Conservation (phyloP, 306 rosid species). For the Rosa rugosa region DNA sequence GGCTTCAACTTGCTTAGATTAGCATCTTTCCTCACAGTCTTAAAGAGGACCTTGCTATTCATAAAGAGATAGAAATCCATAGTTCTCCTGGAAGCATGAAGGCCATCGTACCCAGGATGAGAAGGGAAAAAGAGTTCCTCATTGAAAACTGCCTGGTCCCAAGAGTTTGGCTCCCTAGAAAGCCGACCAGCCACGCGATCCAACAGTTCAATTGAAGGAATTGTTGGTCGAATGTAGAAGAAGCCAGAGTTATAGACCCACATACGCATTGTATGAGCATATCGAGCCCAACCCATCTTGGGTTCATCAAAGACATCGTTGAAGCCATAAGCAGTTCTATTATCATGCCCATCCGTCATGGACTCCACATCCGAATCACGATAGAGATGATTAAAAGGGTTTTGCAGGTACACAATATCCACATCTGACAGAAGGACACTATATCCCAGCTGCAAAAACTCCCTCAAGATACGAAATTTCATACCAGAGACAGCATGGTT, state of each 20-base stretch:
- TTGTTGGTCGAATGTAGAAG: constrained; percentile 85
- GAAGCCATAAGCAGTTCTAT: constrained; percentile 77
- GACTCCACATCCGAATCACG: constrained; percentile 93
- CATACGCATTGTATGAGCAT: constrained; percentile 85
- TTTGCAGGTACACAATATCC: constrained; percentile 87
- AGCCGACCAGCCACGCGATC: constrained; percentile 88
- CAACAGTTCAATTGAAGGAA: constrained; percentile 83
- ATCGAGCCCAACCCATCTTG: constrained; percentile 92
- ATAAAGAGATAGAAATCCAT: constrained; percentile 84
- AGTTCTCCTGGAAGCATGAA: constrained; percentile 81
- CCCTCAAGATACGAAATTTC: constrained; percentile 81
- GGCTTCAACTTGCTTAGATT: constrained; percentile 69
- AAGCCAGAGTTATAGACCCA: constrained; percentile 97
- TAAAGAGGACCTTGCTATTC: constrained; percentile 90
- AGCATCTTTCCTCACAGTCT: constrained; percentile 71
- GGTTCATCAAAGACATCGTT: constrained; percentile 78
- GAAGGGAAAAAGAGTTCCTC: constrained; percentile 90
- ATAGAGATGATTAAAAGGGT: constrained; percentile 67
- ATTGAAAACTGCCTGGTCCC: constrained; percentile 98
- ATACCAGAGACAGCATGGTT: constrained; percentile 82
- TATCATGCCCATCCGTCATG: constrained; percentile 89
- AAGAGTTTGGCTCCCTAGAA: constrained; percentile 51
- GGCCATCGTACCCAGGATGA: constrained; percentile 75
- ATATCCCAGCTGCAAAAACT: constrained; percentile 87
- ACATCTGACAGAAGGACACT: constrained; percentile 91